Evolutionary conservation across 2,329 filamentous ascomycete genomes (phyloP), one percentile per base, ranked within the genome.

Genomic region (Cytospora leucostoma): DNA sequence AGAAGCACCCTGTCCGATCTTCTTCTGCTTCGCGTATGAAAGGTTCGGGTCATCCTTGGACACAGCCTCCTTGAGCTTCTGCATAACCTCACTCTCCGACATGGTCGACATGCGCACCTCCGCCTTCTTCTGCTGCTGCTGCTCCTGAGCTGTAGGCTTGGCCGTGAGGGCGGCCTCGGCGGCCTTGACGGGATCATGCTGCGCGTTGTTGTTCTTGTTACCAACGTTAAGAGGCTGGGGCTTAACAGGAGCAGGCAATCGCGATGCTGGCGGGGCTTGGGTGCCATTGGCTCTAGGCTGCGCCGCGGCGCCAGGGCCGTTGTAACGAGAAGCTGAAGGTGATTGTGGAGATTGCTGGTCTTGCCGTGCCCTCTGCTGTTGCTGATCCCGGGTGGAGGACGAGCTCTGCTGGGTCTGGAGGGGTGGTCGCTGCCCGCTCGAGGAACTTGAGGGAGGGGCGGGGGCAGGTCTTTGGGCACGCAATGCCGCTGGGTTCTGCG

Each of bases 21-120:
- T 99, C 85, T 97, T 97, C 79, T 98, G 95, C 81, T 99, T 99
- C 72, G 93, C 94, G 80, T 99, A 99, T 32, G 93, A 97, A 68
- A 96, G 82, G 71, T 96, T 90, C 59, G 95, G 95, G 73, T 96
- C 93, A 65, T 97, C 93, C 75, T 96, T 96, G 67, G 93, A 97
- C 1, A 99, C 95, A 8, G 95, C 94, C 68, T 96, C 92, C 74
- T 93, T 91, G 60, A 99, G 84, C 74, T 93, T 95, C 68, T 92
- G 89, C 95, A 99, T 99, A 63, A 99, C 95, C 76, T 99, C 94
- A 68, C 85, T 90, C 78, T 99, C 95, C 11, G 92, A 91, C 95
- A 99, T 98, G 70, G 91, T 96, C 44, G 94, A 98, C 93, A 99
- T 97, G 73, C 95, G 92, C 56, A 95, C 92, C 77, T 97, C 95